Base-by-base conservation (phyloP, 306 rosid genomes). In the Sindora glabra region DNA sequence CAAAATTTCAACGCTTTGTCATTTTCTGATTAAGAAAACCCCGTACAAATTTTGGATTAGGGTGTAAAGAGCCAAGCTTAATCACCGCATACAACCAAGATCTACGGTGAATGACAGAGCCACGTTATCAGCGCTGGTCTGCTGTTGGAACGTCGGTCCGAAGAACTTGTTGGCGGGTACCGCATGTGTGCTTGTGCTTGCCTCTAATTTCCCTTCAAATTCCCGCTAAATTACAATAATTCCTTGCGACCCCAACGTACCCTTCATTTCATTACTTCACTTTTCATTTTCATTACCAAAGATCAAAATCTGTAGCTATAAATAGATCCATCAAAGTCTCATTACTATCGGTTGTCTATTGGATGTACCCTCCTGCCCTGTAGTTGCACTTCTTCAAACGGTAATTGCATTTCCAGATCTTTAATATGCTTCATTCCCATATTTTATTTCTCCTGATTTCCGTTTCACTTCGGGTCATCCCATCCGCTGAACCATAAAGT, bases 341-440 rank as follows among this genome's bases (percentile, higher is more conserved):
- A 4, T 0, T 4, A 39, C 65, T 23, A 62, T 72, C 69, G 49
- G 50, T 48, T 12, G 46, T 62, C 61, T 32, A 73, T 63, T 72
- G 75, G 30, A 68, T 30, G 66, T 10, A 38, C 62, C 29, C 46
- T 24, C 45, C 56, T 45, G 11, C 56, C 63, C 25, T 49, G 67
- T 30, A 42, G 26, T 49, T 34, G 42, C 16, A 21, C 16, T 56
- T 48, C 17, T 21, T 8, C 62, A 60, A 16, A 63, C 67, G 87
- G 95, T 84, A 76, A 70, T 64, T 65, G 21, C 45, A 10, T 65
- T 63, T 52, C 22, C 23, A 44, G 48, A 67, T 59, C 74, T 22
- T 18, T 15, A 51, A 1, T 24, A 12, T 59, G 14, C 25, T 58
- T 39, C 30, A 36, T 13, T 27, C 33, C 8, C 42, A 10, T 49